Conservation (phyloP, 2,329 filamentous ascomycete genomes). For the Fusarium sp. region DNA sequence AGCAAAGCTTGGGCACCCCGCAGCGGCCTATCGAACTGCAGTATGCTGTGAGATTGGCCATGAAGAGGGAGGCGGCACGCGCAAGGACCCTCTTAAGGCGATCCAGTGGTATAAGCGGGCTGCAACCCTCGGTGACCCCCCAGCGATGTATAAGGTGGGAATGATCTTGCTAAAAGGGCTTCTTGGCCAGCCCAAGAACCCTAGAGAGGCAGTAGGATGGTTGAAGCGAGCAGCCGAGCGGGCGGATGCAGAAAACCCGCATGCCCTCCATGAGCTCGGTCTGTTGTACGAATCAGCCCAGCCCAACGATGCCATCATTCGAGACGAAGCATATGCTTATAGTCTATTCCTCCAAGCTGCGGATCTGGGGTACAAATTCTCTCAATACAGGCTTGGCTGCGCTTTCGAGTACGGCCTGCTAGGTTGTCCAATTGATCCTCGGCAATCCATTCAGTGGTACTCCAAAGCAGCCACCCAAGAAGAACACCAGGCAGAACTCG, state of each 20-base stretch:
- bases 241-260: slow-evolving; percentile 89
- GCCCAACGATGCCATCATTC: slow-evolving; percentile 75
- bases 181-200: slow-evolving; percentile 84
- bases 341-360: slow-evolving; percentile 85
- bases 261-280: slow-evolving; percentile 89
- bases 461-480: slow-evolving; percentile 89
- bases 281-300: slow-evolving; percentile 71
- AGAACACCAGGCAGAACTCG: slow-evolving; percentile 91
- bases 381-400: slow-evolving; percentile 87
- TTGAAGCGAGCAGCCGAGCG: slow-evolving; percentile 90
- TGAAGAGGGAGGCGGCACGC: slow-evolving; percentile 92
- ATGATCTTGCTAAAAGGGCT: slow-evolving; percentile 95
- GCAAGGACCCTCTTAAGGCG: slow-evolving; percentile 89
- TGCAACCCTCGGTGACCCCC: slow-evolving; percentile 86
- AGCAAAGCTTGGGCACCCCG: slow-evolving; percentile 86
- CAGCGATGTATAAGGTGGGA: slow-evolving; percentile 98
- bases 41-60: slow-evolving; percentile 97
- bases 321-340: slow-evolving; percentile 84
- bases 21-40: slow-evolving; percentile 90
- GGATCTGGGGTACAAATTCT: slow-evolving; percentile 92
- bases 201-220: slow-evolving; percentile 88
- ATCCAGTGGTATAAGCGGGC: slow-evolving; percentile 98
- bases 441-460: slow-evolving; percentile 93
- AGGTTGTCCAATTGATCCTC: slow-evolving; percentile 82
- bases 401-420: slow-evolving; percentile 90